Evolutionary conservation across 2,329 filamentous ascomycete genomes (phyloP), one percentile per base, ranked within the genome.

Genomic region (Neospermospora avenae): DNA sequence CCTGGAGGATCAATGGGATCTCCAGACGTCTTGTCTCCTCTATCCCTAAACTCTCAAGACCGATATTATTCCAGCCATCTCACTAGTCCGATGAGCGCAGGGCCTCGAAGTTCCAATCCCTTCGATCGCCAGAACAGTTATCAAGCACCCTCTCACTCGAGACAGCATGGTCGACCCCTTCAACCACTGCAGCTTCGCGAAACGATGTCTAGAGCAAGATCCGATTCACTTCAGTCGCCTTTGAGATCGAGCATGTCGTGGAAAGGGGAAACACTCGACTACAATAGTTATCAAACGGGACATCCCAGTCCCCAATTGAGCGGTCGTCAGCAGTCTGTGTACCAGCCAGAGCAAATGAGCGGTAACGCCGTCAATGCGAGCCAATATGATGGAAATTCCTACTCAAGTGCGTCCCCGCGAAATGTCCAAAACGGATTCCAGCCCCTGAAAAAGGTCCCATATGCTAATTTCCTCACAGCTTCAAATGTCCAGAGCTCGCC

Each of bases 241-340:
- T 73, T 86, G 48, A 77, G 83, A 37, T 78, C 83, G 10, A 83
- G 80, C 68, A 83, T 86, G 81, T 81, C 83, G 13, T 87, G 84
- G 84, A 86, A 85, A 70, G 81, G 81, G 14, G 81, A 84, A 62
- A 75, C 80, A 1, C 78, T 86, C 59, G 82, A 85, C 67, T 86
- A 85, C 69, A 66, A 59, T 24, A 77, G 76, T 11, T 85, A 83
- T 67, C 76, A 80, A 56, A 74, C 73, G 16, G 74, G 75, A 8
- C 77, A 75, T 58, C 70, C 73, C 6, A 83, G 80, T 67, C 78
- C 82, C 3, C 76, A 75, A 53, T 72, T 80, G 37, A 73, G 74
- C 45, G 76, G 77, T 42, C 75, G 81, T 53, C 80, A 81, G 37
- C 76, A 77, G 46, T 76, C 80, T 28, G 66, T 81, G 34, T 85